Evolutionary conservation across 2,329 filamentous ascomycete genomes (phyloP), one percentile per base, ranked within the genome.

Genomic region (Orbilia javanica): DNA sequence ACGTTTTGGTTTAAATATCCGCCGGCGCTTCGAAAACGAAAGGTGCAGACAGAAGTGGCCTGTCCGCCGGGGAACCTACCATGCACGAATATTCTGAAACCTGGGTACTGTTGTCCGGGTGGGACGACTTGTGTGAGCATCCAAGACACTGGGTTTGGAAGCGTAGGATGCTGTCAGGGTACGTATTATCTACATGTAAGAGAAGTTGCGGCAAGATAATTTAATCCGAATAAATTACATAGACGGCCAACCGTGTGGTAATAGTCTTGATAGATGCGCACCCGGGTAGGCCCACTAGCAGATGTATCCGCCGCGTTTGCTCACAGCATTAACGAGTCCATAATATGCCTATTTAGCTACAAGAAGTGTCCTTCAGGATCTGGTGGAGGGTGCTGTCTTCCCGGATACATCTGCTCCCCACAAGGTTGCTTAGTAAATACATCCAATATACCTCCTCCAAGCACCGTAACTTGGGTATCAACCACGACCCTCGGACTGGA

Each of bases 61-160:
- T 95, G 93, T 82, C 92, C 92, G 0, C 83, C 84, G 0, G 90
- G 88, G 25, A 94, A 91, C 68, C 86, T 85, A 42, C 88, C 87
- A 82, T 96, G 93, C 83, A 86, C 86, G 15, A 84, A 84, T 18
- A 90, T 93, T 80, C 88, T 88, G 6, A 87, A 88, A 53, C 88
- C 91, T 0, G 88, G 93, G 83, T 91, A 90, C 83, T 96, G 93
- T 85, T 96, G 93, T 83, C 85, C 87, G 22, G 85, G 86, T n/a
- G 87, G 86, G 15, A 89, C 91, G 80, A 88, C 87, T 6, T 96
- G 93, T 82, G 89, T 91, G 55, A 84, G 85, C 25, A 89, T 93
- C 3, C 83, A 86, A 34, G 89, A 92, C 83, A 88, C 88, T 4
- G 88, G 87, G 0, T 85, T 90, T 29, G 91, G 91, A 6, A 88